A percentile compares a stretch with the other conserved stretches of the same genome.
Evolutionary conservation across 805 yeast species (phyloP).

Genomic region (Priceomyces fermenticarens): DNA sequence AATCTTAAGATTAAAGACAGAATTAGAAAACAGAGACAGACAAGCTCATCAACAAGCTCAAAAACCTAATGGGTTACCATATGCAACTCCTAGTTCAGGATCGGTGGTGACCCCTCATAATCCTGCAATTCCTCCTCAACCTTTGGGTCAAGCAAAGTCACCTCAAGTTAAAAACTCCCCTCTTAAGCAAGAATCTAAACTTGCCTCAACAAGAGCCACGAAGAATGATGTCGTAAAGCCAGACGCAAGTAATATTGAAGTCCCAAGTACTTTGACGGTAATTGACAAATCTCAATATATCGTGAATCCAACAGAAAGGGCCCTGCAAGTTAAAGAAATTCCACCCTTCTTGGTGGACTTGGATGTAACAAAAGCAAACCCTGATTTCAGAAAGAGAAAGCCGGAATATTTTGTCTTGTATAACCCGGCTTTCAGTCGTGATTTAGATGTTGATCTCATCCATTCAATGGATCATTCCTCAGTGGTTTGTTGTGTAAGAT

Average conservation of each 20-base stretch:
- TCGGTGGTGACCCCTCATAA: constrained; percentile 12
- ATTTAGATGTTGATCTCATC: constrained; percentile 80
- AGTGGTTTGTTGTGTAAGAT: constrained; percentile 95
- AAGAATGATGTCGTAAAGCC: constrained; percentile 12
- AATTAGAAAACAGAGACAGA: constrained; percentile 78
- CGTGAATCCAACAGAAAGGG: constrained; percentile 42
- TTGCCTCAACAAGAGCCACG: constrained; percentile 10
- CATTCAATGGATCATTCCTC: constrained; percentile 90
- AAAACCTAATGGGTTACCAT: constrained; percentile 11
- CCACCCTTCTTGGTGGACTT: constrained; percentile 80
- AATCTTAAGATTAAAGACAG: constrained; percentile 78
- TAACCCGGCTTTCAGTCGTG: constrained; percentile 71
- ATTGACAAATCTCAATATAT: constrained; percentile 41
- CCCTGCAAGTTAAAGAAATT: constrained; percentile 65
- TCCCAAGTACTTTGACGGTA: constrained; percentile 31
- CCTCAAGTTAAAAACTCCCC: constrained; percentile 16
- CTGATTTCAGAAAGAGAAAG: constrained; percentile 76
- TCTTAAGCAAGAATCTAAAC: constrained; percentile 14
- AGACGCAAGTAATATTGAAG: constrained; percentile 17
- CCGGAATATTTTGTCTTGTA: constrained; percentile 84
- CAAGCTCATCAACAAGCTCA: constrained; percentile 41
- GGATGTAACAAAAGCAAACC: constrained; percentile 73
- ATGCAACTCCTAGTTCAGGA: constrained; percentile 12
- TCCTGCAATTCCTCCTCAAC: constrained; percentile 12
- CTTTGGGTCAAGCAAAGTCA: constrained; percentile 11